Evolutionary conservation across 1,284 basidiomycete genomes (phyloP).

Genomic region (Cryptococcus sp.): DNA sequence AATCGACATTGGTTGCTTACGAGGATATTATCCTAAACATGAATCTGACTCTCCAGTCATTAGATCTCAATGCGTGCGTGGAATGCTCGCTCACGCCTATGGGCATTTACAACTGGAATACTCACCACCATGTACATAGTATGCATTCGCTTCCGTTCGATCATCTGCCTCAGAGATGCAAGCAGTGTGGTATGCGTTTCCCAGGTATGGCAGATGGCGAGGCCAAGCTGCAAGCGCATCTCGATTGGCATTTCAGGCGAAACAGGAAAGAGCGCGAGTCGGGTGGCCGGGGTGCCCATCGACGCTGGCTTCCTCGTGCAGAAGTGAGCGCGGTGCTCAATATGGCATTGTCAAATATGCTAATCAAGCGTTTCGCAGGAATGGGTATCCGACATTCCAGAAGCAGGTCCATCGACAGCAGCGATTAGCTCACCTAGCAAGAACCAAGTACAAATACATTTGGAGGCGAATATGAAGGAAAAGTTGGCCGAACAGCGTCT

Average conservation of each 20-base stretch:
- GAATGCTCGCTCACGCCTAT: background rate
- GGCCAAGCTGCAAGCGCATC: slow-evolving; percentile 76
- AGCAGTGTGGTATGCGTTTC: slow-evolving; percentile 91
- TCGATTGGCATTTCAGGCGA: slow-evolving; percentile 96
- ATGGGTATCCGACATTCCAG: slow-evolving; percentile 71
- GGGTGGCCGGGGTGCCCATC: slow-evolving; percentile 79
- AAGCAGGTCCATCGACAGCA: slow-evolving; percentile 36
- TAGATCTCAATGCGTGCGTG: slow-evolving; percentile 72
- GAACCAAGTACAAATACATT: background rate
- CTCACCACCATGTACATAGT: slow-evolving; percentile 51
- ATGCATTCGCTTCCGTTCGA: slow-evolving; percentile 71
- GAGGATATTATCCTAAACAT: slow-evolving; percentile 69
- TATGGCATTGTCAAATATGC: background rate
- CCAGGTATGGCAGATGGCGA: slow-evolving; percentile 58
- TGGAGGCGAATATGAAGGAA: slow-evolving; percentile 51
- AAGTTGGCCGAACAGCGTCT: slow-evolving; percentile 72
- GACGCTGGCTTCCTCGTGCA: slow-evolving; percentile 83
- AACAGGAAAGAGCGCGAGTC: slow-evolving; percentile 87
- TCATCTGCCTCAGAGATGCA: slow-evolving; percentile 79
- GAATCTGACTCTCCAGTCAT: slow-evolving; percentile 66
- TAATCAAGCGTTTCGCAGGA: slow-evolving; percentile 59
- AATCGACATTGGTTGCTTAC: slow-evolving; percentile 62
- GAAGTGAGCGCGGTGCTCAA: slow-evolving; percentile 64
- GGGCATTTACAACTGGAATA: slow-evolving; percentile 1
- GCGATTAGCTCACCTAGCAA: slow-evolving; percentile 6